Conservation (phyloP, 805 yeast species). For the Metschnikowia amazonensis region DNA sequence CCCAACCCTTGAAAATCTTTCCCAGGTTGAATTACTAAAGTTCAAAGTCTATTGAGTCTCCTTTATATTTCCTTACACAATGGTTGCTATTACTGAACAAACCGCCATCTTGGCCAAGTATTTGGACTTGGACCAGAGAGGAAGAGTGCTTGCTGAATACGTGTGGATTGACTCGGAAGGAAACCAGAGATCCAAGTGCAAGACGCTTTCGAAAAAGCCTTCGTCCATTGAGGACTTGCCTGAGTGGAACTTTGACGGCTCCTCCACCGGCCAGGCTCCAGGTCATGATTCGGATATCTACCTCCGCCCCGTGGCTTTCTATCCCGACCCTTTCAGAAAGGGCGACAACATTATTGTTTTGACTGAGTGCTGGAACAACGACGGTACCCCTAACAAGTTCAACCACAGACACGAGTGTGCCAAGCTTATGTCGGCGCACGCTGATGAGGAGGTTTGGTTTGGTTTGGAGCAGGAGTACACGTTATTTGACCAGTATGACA, state of each 20-base stretch:
- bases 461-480: slow-evolving; percentile 99
- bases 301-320: slow-evolving; percentile 91
- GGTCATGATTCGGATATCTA: slow-evolving; percentile 95
- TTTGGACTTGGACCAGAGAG: slow-evolving; percentile 77
- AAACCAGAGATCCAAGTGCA: slow-evolving; percentile 89
- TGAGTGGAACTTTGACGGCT: slow-evolving; percentile 99
- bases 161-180: slow-evolving; percentile 97
- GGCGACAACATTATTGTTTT: slow-evolving; percentile 95
- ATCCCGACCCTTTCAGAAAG: slow-evolving; percentile 96
- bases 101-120: slow-evolving; percentile 82
- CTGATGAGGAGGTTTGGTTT: slow-evolving; percentile 84
- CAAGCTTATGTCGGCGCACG: slow-evolving; percentile 90
- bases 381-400: slow-evolving; percentile 97
- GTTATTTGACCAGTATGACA: slow-evolving; percentile 83
- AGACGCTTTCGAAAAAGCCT: slow-evolving; percentile 70
- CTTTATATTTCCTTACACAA: too few species aligned
- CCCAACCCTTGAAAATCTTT: too few species aligned
- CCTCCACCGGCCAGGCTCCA: slow-evolving; percentile 98
- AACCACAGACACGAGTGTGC: slow-evolving; percentile 98
- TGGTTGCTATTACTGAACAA: slow-evolving; percentile 53
- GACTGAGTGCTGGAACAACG: slow-evolving; percentile 96
- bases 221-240: slow-evolving; percentile 81
- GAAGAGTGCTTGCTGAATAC: slow-evolving; percentile 89
- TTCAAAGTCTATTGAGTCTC: too few species aligned
- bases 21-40: too few species aligned